Percentiles rank a stretch among this genome's conserved stretches.
Conservation (phyloP, 768 basidiomycete species). For the Suillus paluster region DNA sequence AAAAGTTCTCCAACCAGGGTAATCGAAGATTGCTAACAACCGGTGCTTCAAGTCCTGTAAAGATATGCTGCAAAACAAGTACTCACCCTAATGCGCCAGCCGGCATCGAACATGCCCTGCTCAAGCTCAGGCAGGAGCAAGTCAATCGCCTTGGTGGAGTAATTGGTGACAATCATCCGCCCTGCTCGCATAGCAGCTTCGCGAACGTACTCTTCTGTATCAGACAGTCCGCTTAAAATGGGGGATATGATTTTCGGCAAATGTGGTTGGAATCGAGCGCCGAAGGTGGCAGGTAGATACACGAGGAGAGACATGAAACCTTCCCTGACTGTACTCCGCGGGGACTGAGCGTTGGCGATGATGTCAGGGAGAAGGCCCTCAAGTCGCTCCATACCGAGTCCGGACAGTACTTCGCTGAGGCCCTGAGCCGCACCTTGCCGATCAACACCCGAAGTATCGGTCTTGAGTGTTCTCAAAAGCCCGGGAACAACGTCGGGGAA, state of each 20-base stretch:
- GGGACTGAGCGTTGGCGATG: constrained; percentile 87
- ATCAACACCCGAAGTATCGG: constrained; percentile 94
- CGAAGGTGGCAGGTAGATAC: constrained; percentile 94
- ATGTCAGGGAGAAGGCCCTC: constrained; percentile 95
- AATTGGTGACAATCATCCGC: constrained; percentile 95
- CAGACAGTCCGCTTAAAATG: constrained; percentile 89
- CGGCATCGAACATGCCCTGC: constrained; percentile 90
- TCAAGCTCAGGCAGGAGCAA: constrained; percentile 93
- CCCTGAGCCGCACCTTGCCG: constrained; percentile 98
- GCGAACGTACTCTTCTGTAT: constrained; percentile 92
- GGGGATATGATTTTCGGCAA: constrained; percentile 93
- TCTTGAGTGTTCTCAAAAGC: constrained; percentile 84
- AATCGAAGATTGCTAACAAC: constrained; percentile 84
- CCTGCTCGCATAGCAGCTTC: constrained; percentile 99
- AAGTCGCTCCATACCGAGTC: constrained; percentile 96
- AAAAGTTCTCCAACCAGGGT: constrained; percentile 94
- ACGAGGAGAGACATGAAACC: constrained; percentile 99
- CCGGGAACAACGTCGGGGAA: constrained; percentile 97
- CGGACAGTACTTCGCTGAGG: constrained; percentile 91
- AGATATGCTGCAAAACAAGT: not conserved
- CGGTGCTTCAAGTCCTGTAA: constrained; percentile 15
- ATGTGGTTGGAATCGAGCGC: constrained; percentile 94
- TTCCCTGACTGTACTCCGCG: constrained; percentile 89
- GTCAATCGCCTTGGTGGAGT: constrained; percentile 90
- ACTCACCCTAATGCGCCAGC: constrained; percentile 92